A percentile compares a stretch with the other conserved stretches of the same genome.
These are phyloP conservation scores for Mycena latifolia DNA, from an alignment of 768 basidiomycete species.

Conservation along the genomic window DNA sequence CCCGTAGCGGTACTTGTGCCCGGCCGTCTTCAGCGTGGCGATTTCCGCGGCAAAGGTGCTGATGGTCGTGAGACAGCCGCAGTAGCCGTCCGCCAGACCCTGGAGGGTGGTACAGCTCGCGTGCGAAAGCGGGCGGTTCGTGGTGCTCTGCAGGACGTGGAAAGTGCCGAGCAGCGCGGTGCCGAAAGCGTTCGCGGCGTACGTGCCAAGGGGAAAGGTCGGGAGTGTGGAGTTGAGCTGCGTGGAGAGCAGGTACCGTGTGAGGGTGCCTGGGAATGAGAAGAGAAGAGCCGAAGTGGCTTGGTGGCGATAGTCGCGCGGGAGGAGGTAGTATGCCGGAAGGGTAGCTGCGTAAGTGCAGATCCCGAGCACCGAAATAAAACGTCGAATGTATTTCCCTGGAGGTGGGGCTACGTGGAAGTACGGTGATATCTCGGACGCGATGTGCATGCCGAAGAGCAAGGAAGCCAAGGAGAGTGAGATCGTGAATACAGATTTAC, in stretches of 20 bases:
- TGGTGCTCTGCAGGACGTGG: slow-evolving; percentile 75
- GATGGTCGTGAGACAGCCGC: slow-evolving; percentile 94
- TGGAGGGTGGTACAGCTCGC: slow-evolving; percentile 80
- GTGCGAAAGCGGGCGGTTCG: slow-evolving; percentile 54
- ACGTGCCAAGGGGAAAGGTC: slow-evolving; percentile 83
- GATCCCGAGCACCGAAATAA: slow-evolving; percentile 66
- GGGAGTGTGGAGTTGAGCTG: slow-evolving; percentile 74
- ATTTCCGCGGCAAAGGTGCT: slow-evolving; percentile 93
- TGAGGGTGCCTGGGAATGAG: slow-evolving; percentile 88
- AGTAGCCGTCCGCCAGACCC: slow-evolving; percentile 92
- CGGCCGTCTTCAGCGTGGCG: slow-evolving; percentile 61
- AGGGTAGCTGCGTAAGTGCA: slow-evolving; percentile 81
- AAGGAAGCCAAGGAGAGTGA: slow-evolving; percentile 83
- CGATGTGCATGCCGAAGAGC: slow-evolving; percentile 77
- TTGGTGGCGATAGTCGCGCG: slow-evolving; percentile 76
- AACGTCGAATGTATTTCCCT: slow-evolving; percentile 57
- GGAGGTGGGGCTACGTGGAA: slow-evolving; percentile 59
- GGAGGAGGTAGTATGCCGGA: slow-evolving; percentile 82
- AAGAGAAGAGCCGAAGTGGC: slow-evolving; percentile 92
- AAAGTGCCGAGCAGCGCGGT: slow-evolving; percentile 86
- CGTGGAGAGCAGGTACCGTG: slow-evolving; percentile 84
- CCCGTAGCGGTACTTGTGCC: slow-evolving; percentile 77
- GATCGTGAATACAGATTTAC: slow-evolving; percentile 84
- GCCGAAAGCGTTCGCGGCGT: slow-evolving; percentile 79
- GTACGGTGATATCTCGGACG: slow-evolving; percentile 53